Conservation (phyloP, 805 yeast species). For the Saccharomycopsis sp. region DNA sequence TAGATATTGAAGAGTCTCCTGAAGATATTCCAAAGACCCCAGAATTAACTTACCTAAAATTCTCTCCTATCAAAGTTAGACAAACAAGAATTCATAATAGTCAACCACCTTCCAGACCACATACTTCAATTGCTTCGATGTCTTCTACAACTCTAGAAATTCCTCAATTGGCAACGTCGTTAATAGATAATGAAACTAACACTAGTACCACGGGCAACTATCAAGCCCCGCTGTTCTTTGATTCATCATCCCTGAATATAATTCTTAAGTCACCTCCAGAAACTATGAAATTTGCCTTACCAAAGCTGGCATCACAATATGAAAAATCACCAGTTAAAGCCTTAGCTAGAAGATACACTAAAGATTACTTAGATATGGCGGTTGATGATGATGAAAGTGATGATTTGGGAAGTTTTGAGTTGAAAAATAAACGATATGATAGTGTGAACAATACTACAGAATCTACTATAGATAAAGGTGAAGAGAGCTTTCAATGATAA, state of each 20-base stretch:
- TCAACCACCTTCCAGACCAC: background rate
- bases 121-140: conserved; percentile 2
- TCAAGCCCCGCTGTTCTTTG: conserved; percentile 3
- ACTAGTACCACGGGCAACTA: background rate
- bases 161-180: conserved; percentile 7
- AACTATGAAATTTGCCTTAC: conserved; percentile 13
- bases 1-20: conserved; percentile 17
- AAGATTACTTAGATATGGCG: conserved; percentile 16
- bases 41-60: conserved; percentile 17
- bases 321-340: conserved; percentile 14
- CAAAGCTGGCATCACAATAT: conserved; percentile 12
- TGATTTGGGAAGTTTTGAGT: background rate
- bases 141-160: conserved; percentile 8
- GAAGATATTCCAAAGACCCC: conserved; percentile 19
- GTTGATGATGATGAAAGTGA: conserved; percentile 10
- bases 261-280: conserved; percentile 9
- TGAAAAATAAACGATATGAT: background rate
- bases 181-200: conserved; percentile 1
- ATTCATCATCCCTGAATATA: conserved; percentile 2
- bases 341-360: conserved; percentile 16
- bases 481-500: too few relatives aligned
- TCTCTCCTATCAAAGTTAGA: conserved; percentile 15
- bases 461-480: too few relatives aligned
- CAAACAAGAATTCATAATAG: background rate
- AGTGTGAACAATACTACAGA: too few relatives aligned